Evolutionary conservation across 2,329 filamentous ascomycete genomes (phyloP), one percentile per base, ranked within the genome.

Genomic region (Ophioceras dolichostomum): DNA sequence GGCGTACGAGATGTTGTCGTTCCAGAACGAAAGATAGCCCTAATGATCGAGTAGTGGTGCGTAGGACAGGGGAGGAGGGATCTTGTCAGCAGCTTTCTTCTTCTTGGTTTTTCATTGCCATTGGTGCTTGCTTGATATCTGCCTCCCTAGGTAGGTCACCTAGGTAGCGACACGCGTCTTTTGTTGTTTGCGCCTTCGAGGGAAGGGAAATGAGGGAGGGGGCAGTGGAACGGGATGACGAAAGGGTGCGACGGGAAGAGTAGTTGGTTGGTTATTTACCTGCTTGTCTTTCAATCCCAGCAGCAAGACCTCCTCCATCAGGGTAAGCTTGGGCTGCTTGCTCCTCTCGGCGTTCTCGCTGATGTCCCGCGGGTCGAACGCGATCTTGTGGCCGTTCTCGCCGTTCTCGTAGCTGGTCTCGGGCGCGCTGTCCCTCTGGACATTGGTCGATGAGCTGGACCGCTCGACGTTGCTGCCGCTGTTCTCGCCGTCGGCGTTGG

Each of bases 21-120:
- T 98, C 91, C 91, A 98, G 64, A 98, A 98, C 21, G 89, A 96
- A 45, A 98, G 78, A 57, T 98, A 96, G 47, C 91, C 91, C 87
- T 94, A 56, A 45, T 34, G 33, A 31, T 50, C 33, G 5, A 20
- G n/a, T 12, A 19, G 27, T 16, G n/a, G 21, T 16, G 32, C 19
- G 12, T n/a, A n/a, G 22, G 22, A 12, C 8, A 7, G 12, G 22
- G 22, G 22, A 12, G 22, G 22, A 12, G 22, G 22, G 22, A n/a
- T n/a, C n/a, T n/a, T n/a, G n/a, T n/a, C n/a, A n/a, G n/a, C n/a
- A n/a, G n/a, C n/a, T n/a, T n/a, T n/a, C n/a, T n/a, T n/a, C n/a
- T n/a, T n/a, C n/a, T n/a, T n/a, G n/a, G n/a, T n/a, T n/a, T n/a
- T n/a, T n/a, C n/a, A n/a, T n/a, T n/a, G n/a, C n/a, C n/a, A n/a